Conservation (phyloP, 2,329 filamentous ascomycete genomes). For the Neurospora sp. region DNA sequence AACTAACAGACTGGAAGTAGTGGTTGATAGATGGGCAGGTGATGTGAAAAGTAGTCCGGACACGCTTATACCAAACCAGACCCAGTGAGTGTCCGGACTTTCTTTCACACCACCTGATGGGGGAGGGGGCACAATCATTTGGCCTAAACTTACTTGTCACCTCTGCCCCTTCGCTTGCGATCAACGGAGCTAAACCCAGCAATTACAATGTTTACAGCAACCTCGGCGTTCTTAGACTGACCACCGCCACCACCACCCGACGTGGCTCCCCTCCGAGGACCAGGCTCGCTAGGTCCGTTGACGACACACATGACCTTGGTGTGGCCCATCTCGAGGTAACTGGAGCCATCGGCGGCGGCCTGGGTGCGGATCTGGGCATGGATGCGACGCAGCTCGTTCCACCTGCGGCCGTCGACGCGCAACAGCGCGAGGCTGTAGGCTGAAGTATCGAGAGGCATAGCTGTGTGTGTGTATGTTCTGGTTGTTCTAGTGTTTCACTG, state of each 20-base stretch:
- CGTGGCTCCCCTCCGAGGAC: constrained; percentile 32
- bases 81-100: too few species aligned
- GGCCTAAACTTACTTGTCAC: constrained; percentile 57
- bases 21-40: too few species aligned
- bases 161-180: constrained; percentile 63
- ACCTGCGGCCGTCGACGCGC: constrained; percentile 75
- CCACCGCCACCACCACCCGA: constrained; percentile 23
- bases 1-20: background rate
- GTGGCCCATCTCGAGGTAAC: constrained; percentile 93
- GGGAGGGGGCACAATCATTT: too few species aligned
- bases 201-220: constrained; percentile 74
- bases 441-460: constrained; percentile 90
- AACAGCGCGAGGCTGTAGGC: constrained; percentile 81
- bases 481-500: background rate
- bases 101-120: too few species aligned
- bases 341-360: constrained; percentile 83
- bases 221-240: constrained; percentile 46
- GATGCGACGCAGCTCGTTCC: constrained; percentile 91
- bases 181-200: constrained; percentile 86
- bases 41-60: too few species aligned
- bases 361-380: constrained; percentile 88
- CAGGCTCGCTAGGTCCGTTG: constrained; percentile 67
- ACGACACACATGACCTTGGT: constrained; percentile 95
- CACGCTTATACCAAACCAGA: too few species aligned
- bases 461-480: background rate